These are phyloP conservation scores for Penicillium sp. DNA, from an alignment of 2,329 filamentous ascomycete species.

Conservation along the genomic window DNA sequence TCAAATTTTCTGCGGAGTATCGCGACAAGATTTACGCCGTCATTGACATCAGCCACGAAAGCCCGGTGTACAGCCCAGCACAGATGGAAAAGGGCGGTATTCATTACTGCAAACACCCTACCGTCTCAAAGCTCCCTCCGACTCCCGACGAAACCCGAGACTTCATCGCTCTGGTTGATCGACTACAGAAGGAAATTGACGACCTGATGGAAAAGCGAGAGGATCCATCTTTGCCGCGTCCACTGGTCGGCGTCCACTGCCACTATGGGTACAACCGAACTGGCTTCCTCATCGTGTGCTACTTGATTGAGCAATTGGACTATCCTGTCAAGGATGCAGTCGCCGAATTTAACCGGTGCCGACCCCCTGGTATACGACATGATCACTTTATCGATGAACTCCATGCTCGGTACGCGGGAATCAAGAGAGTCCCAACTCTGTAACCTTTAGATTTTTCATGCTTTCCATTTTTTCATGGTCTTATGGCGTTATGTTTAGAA, in stretches of 20 bases:
- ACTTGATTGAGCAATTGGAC: slow-evolving; percentile 78
- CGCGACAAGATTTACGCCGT: slow-evolving; percentile 68
- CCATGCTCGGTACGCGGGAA: slow-evolving; percentile 70
- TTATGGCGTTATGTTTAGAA: slow-evolving; percentile 9
- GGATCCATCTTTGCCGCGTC: slow-evolving; percentile 35
- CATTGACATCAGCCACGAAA: slow-evolving; percentile 88
- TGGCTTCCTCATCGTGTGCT: slow-evolving; percentile 85
- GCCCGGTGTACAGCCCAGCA: slow-evolving; percentile 81
- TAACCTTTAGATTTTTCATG: slow-evolving; percentile 17
- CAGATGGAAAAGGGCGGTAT: slow-evolving; percentile 67
- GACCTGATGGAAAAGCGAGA: slow-evolving; percentile 46
- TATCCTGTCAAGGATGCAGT: slow-evolving; percentile 75
- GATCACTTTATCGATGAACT: slow-evolving; percentile 84
- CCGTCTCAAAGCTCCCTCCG: slow-evolving; percentile 87
- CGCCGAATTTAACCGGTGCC: slow-evolving; percentile 68
- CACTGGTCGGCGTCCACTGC: slow-evolving; percentile 79
- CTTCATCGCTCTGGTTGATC: slow-evolving; percentile 62
- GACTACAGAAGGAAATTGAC: slow-evolving; percentile 58
- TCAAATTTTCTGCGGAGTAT: slow-evolving; percentile 69
- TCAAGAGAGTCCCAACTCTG: slow-evolving; percentile 46
- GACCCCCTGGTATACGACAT: slow-evolving; percentile 84
- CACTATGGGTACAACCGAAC: slow-evolving; percentile 96
- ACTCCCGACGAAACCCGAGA: slow-evolving; percentile 59
- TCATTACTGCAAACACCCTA: slow-evolving; percentile 82
- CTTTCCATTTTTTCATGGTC: slow-evolving; percentile 9